Conservation (phyloP, 2,329 filamentous ascomycete species). For the Diaporthe sp. region DNA sequence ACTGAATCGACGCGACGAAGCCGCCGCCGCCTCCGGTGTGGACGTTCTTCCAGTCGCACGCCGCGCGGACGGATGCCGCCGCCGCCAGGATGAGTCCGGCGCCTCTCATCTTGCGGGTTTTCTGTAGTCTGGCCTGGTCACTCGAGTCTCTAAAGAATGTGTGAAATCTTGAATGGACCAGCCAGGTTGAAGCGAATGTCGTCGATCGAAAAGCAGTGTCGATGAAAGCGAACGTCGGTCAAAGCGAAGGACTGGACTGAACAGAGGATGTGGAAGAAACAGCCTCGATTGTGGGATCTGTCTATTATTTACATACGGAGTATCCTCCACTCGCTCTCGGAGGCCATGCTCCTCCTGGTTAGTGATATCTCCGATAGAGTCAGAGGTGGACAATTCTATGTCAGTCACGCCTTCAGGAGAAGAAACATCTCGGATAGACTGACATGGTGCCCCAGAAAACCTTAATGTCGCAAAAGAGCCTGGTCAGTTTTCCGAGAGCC, state of each 20-base stretch:
- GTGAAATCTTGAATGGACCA: constrained; percentile 19
- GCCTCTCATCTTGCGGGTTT: constrained; percentile 8
- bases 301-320: constrained; percentile 12
- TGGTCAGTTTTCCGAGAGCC: constrained; percentile 2
- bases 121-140: background rate
- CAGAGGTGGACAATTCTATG: background rate
- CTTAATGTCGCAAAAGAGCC: background rate
- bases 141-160: constrained; percentile 1
- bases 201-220: background rate
- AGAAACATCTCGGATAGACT: background rate
- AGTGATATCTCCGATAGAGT: background rate
- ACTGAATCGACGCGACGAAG: constrained; percentile 70
- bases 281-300: background rate
- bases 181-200: constrained; percentile 15
- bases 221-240: background rate
- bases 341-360: background rate
- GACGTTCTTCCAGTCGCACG: constrained; percentile 50
- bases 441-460: background rate
- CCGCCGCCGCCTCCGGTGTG: constrained; percentile 70
- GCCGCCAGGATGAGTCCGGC: constrained; percentile 41
- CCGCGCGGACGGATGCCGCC: constrained; percentile 45
- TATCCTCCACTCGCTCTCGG: background rate
- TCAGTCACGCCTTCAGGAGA: background rate
- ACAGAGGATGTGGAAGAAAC: background rate
- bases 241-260: background rate